Evolutionary conservation across 192 early-diverging fungal genomes (phyloP), one percentile per base, ranked within the genome.

Genomic region (Coemansia sp.): DNA sequence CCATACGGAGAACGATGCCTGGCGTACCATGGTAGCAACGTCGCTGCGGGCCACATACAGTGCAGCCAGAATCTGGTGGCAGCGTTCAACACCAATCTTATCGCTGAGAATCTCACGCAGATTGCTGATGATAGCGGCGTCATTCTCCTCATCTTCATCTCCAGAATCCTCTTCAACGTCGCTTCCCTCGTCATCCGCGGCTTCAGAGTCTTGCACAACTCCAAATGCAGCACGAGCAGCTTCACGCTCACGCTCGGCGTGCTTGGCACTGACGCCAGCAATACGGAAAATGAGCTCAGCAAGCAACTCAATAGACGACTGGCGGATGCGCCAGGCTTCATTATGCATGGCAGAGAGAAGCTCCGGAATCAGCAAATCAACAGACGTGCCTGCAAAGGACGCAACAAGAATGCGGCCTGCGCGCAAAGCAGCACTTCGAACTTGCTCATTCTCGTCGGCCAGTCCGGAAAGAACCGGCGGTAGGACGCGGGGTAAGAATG

Each of bases 291-390:
- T 75, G 25, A 99, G 80, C 76, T 98, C 96, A 33, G 96, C 96
- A 70, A 98, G 88, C 50, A 99, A 84, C 79, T 97, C 94, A 3
- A 97, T 87, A 25, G 93, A 95, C 39, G 90, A 94, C 62, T 93
- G 92, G 17, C 97, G 90, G 76, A 98, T 99, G 59, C 96, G 90
- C 96, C 96, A 99, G 74, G 92, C 91, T 51, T 87, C 90, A 72
- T 98, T 88, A 46, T 94, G 94, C 75, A 99, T 64, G 36, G 93
- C 95, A 33, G 79, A 84, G 64, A 97, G 92, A 27, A 99, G 78
- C 71, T 95, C 93, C 14, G 96, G 96, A 51, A 99, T 84, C 53
- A 99, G 76, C 51, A 94, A 64, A 63, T 98, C 93, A 20, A 97
- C 86, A 57, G 95, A 90, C 63, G 88, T 88, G 24, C 85, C 88